Evolutionary conservation across 192 early-diverging fungal species (phyloP).

Genomic region (Rhizophagus sp.): DNA sequence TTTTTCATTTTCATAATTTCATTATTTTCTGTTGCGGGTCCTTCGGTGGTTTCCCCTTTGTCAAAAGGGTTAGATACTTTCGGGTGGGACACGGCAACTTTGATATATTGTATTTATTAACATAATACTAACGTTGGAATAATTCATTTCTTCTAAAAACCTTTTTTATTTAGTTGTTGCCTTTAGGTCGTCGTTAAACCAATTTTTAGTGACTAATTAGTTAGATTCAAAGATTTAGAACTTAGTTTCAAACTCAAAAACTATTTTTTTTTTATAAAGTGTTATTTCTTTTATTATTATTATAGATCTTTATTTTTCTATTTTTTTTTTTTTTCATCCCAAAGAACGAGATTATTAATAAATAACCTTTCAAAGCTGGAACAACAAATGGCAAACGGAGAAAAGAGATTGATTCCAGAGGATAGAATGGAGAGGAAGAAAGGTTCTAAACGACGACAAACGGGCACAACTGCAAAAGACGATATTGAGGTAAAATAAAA

Average conservation of each 20-base stretch:
- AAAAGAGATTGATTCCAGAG: slow-evolving; percentile 26
- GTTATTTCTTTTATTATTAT: not conserved
- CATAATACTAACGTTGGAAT: not conserved
- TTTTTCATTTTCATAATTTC: not conserved
- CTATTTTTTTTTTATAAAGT: no score
- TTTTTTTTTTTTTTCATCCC: not conserved
- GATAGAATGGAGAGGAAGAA: slow-evolving; percentile 32
- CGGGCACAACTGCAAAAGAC: slow-evolving; percentile 29
- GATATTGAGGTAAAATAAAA: slow-evolving; percentile 26
- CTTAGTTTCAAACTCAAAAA: not conserved
- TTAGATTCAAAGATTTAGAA: not conserved
- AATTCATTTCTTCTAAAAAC: not conserved
- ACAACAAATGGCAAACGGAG: slow-evolving; percentile 28
- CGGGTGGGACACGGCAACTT: slow-evolving; percentile 21
- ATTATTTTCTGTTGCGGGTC: not conserved
- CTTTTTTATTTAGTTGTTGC: not conserved
- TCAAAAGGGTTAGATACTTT: slow-evolving; percentile 8
- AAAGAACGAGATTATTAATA: not conserved
- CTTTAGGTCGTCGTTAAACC: not conserved
- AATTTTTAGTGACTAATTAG: not conserved
- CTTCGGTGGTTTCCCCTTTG: not conserved
- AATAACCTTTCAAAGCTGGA: not conserved
- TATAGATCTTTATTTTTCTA: not conserved
- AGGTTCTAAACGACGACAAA: slow-evolving; percentile 28
- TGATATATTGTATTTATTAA: not conserved